These are phyloP conservation scores for Achlya hypogyna DNA, from an alignment of 352 stramenopile genomes.

Conservation along the genomic window DNA sequence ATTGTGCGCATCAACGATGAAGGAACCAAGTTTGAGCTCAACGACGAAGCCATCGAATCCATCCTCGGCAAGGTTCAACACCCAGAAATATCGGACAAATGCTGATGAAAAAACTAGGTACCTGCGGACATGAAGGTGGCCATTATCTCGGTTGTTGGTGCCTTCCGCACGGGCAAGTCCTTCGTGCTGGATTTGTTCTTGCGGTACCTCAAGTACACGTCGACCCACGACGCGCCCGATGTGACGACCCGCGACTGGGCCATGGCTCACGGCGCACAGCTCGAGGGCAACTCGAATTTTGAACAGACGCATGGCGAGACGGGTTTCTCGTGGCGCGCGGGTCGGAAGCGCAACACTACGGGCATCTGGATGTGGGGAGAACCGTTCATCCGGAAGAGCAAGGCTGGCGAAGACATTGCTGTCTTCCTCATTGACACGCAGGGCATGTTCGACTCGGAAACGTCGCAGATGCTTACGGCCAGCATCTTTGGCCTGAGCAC, in stretches of 20 bases:
- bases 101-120: slow-evolving; percentile 25
- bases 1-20: slow-evolving; percentile 85
- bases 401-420: slow-evolving; percentile 81
- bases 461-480: slow-evolving; percentile 96
- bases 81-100: not conserved
- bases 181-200: slow-evolving; percentile 98
- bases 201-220: slow-evolving; percentile 88
- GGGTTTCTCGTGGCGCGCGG: slow-evolving; percentile 95
- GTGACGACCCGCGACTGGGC: slow-evolving; percentile 61
- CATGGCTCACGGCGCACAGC: slow-evolving; percentile 43
- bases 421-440: slow-evolving; percentile 99
- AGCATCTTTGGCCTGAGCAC: slow-evolving; percentile 98
- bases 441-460: slow-evolving; percentile 99
- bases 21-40: slow-evolving; percentile 77
- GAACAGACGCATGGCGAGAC: slow-evolving; percentile 65
- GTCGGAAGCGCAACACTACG: slow-evolving; percentile 95
- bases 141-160: slow-evolving; percentile 96
- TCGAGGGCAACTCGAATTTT: slow-evolving; percentile 81
- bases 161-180: slow-evolving; percentile 98
- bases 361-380: slow-evolving; percentile 99
- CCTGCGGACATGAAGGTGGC: slow-evolving; percentile 94
- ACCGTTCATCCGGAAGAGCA: slow-evolving; percentile 91
- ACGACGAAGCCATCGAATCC: slow-evolving; percentile 51
- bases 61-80: slow-evolving; percentile 53
- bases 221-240: slow-evolving; percentile 33